Evolutionary conservation across 495 filamentous ascomycete species (phyloP).

Genomic region (Neurospora sp.): DNA sequence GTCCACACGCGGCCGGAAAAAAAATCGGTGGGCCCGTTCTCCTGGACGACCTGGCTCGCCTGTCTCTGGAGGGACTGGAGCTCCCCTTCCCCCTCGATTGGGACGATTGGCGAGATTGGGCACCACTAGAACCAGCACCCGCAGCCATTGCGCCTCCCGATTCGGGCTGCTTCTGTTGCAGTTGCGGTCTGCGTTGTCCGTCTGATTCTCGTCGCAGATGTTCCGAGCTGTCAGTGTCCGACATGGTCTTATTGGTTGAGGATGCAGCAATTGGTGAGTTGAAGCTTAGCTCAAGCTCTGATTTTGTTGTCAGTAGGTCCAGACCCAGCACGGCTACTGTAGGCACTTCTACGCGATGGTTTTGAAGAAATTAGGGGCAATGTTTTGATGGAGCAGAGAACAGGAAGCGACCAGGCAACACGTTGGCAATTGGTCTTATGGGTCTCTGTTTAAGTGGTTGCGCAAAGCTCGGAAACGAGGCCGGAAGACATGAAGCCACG

Average conservation of each 20-base stretch:
- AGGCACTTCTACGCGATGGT: not conserved
- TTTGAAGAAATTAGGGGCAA: not conserved
- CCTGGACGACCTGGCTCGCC: not conserved
- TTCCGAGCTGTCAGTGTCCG: not conserved
- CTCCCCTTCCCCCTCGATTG: not conserved
- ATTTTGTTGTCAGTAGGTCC: not conserved
- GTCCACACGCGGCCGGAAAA: conserved; percentile 4
- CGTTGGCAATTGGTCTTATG: not conserved
- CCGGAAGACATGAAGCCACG: conserved; percentile 4
- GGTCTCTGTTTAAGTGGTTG: not conserved
- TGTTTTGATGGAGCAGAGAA: not conserved
- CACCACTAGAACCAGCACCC: not conserved
- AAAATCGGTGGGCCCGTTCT: not conserved
- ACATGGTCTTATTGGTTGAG: not conserved
- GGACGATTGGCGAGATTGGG: not conserved
- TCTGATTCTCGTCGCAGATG: not conserved
- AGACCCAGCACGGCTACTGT: not conserved
- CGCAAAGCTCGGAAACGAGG: not conserved
- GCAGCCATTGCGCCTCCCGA: not conserved
- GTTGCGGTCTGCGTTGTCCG: not conserved
- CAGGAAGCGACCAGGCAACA: not conserved
- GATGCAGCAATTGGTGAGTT: not conserved
- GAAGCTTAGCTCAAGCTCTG: not conserved
- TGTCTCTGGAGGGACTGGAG: not conserved
- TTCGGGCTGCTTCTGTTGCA: not conserved